These are phyloP conservation scores for Pichia sp. DNA, from an alignment of 1,139 yeast genomes.

Conservation along the genomic window DNA sequence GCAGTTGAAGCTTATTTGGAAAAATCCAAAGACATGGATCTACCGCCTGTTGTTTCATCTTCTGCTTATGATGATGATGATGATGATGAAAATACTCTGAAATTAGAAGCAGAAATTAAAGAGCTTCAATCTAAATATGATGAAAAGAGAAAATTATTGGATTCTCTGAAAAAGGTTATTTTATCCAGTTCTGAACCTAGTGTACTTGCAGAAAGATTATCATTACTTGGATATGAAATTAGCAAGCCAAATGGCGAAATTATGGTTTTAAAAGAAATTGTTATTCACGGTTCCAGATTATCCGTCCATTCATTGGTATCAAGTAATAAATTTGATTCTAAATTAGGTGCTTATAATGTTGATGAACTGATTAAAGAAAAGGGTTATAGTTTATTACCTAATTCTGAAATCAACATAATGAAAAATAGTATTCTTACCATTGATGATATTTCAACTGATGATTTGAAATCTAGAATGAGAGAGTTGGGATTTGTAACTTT, in stretches of 20 bases:
- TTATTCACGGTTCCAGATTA: background rate
- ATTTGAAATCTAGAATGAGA: constrained; percentile 20
- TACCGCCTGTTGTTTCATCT: constrained; percentile 10
- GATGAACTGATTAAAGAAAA: constrained; percentile 2
- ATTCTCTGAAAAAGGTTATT: background rate
- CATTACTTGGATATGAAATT: constrained; percentile 15
- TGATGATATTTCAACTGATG: constrained; percentile 6
- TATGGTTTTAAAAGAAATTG: background rate
- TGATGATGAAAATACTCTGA: background rate
- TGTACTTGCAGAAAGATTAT: constrained; percentile 12
- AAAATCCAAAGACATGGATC: constrained; percentile 10
- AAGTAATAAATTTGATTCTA: constrained; percentile 18
- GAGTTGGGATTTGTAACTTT: constrained; percentile 37
- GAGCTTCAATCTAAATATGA: constrained; percentile 9
- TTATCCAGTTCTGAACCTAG: constrained; percentile 2
- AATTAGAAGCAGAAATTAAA: constrained; percentile 11
- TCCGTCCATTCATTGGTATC: constrained; percentile 6
- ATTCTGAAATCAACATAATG: background rate
- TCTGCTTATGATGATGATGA: background rate
- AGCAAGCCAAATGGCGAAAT: constrained; percentile 8
- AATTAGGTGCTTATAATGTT: constrained; percentile 1
- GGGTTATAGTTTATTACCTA: constrained; percentile 17
- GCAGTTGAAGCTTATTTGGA: constrained; percentile 16
- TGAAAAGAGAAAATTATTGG: constrained; percentile 6
- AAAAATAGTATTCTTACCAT: background rate